Conservation (phyloP, 139 green algal genomes). For the Astrephomene gubernaculifera region DNA sequence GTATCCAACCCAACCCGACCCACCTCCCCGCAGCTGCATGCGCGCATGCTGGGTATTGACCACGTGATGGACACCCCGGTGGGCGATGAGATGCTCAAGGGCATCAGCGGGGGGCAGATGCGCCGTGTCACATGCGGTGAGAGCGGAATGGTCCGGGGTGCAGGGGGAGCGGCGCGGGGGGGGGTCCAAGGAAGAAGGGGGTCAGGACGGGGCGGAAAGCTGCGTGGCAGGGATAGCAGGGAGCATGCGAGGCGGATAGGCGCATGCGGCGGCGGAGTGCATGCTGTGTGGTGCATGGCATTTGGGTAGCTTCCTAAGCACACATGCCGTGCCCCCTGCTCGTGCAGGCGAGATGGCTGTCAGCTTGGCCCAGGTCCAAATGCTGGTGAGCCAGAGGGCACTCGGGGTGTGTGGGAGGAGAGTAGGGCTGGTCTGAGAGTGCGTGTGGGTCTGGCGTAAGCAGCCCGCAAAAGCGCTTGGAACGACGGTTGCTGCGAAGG, state of each 20-base stretch:
- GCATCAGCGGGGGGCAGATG: constrained; percentile 81
- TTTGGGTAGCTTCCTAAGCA: neutral
- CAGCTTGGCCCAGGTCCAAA: constrained; percentile 53
- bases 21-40: neutral
- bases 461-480: neutral
- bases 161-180: neutral
- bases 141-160: neutral
- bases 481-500: neutral
- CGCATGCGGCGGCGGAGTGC: too few relatives aligned
- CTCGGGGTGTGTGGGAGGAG: neutral
- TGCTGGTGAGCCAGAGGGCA: constrained; percentile 49
- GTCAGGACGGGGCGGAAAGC: too few relatives aligned
- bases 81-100: constrained; percentile 78
- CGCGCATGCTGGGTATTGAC: constrained; percentile 54
- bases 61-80: constrained; percentile 73
- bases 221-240: too few relatives aligned
- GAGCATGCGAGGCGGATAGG: too few relatives aligned
- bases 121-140: constrained; percentile 80
- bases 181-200: neutral
- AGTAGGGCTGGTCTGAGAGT: neutral
- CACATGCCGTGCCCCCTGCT: neutral
- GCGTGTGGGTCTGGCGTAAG: neutral
- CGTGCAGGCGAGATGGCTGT: constrained; percentile 80
- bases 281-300: too few relatives aligned
- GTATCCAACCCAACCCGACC: neutral